Evolutionary conservation across 2,329 filamentous ascomycete species (phyloP).

Genomic region (Alternaria triticimaculans): DNA sequence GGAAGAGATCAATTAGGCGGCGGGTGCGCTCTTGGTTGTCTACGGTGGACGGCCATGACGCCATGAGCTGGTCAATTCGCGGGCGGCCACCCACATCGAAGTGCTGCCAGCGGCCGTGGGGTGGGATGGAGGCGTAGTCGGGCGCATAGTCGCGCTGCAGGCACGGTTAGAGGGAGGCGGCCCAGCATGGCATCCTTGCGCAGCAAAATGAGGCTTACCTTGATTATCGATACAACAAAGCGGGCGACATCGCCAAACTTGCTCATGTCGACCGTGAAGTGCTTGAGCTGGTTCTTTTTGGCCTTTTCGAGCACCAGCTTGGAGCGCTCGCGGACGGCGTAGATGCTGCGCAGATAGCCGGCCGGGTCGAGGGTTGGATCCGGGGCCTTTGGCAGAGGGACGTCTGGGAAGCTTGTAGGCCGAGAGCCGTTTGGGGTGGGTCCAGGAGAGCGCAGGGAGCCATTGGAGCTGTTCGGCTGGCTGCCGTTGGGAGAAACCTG

Average conservation of each 20-base stretch:
- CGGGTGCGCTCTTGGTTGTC: constrained; percentile 77
- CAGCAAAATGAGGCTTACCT: constrained; percentile 62
- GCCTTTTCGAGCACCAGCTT: constrained; percentile 78
- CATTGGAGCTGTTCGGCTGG: constrained; percentile 54
- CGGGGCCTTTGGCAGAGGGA: constrained; percentile 82
- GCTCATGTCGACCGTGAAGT: constrained; percentile 86
- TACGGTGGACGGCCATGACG: constrained; percentile 71
- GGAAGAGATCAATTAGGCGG: constrained; percentile 77
- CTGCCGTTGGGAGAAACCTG: constrained; percentile 42
- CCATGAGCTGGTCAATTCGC: constrained; percentile 73
- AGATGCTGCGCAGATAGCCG: constrained; percentile 87
- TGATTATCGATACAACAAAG: constrained; percentile 93
- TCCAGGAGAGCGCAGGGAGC: constrained; percentile 59
- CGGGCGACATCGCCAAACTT: constrained; percentile 84
- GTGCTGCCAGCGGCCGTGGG: constrained; percentile 82
- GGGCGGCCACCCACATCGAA: constrained; percentile 82
- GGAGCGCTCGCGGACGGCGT: constrained; percentile 82
- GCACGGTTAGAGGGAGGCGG: constrained; percentile 2
- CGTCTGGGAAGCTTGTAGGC: constrained; percentile 67
- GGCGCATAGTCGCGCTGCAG: constrained; percentile 71
- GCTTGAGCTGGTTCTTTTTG: constrained; percentile 75
- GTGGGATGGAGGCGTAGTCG: constrained; percentile 75
- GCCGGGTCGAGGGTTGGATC: constrained; percentile 88
- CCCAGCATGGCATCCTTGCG: neutral
- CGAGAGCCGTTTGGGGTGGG: constrained; percentile 51